Evolutionary conservation across 1,284 basidiomycete species (phyloP).

Genomic region (Trichosporon ovoides): DNA sequence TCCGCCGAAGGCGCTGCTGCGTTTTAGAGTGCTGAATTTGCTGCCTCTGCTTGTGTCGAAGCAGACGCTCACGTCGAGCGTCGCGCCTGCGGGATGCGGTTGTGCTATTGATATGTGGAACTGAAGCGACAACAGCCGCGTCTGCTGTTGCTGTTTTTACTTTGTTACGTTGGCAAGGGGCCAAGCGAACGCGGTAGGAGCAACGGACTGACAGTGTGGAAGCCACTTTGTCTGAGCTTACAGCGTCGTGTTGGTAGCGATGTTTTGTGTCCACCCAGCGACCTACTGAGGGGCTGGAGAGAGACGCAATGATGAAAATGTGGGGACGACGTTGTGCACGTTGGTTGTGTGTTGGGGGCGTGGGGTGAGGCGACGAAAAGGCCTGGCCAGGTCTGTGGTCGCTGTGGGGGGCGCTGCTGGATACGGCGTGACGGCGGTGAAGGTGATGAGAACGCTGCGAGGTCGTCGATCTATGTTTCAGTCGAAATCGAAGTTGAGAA

Average conservation of each 20-base stretch:
- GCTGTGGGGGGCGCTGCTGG: neutral
- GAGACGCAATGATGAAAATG: neutral
- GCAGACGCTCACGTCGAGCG: neutral
- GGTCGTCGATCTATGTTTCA: constrained; percentile 1
- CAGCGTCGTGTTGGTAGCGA: neutral
- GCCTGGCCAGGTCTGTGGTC: neutral
- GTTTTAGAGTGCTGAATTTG: neutral
- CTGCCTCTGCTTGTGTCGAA: neutral
- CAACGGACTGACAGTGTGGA: neutral
- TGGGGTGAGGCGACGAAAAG: neutral
- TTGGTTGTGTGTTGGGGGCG: neutral
- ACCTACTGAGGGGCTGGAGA: neutral
- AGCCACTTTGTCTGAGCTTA: neutral
- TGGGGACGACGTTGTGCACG: neutral
- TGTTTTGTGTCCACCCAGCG: neutral
- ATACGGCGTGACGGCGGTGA: too few relatives aligned
- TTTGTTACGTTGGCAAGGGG: neutral
- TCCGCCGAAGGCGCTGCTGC: constrained; percentile 4
- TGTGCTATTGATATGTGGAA: too few relatives aligned
- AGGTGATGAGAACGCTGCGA: neutral
- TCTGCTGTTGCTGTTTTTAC: neutral
- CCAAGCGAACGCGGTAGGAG: constrained; percentile 2
- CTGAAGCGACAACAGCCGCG: neutral
- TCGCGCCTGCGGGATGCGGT: too few relatives aligned
- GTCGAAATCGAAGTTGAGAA: neutral